Evolutionary conservation across 2,329 filamentous ascomycete genomes (phyloP), one percentile per base, ranked within the genome.

Genomic region (Sarocladiaceae sp.): DNA sequence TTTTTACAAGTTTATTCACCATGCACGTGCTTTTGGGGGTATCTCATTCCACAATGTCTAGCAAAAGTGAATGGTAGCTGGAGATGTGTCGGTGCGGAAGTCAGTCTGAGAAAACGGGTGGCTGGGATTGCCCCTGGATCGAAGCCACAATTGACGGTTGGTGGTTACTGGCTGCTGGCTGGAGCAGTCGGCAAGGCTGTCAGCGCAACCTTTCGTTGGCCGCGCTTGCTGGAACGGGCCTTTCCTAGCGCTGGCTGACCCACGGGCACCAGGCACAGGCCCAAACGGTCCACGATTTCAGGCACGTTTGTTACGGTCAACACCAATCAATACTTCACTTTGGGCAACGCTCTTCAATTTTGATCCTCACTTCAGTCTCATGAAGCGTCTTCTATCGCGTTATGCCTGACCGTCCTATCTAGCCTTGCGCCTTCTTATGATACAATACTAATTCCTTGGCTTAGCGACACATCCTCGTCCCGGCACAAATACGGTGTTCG

Each of bases 61-160:
- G 62, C 67, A 61, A 10, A 55, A 59, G 52, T 64, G 65, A 68
- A 62, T 67, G 57, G 48, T 54, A 22, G 35, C 39, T 56, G 55
- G 66, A 67, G 67, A 62, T 59, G 53, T 50, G 28, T 49, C 53
- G 49, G 56, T 58, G n/a, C 13, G 22, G 15, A 11, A 5, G 22
- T 17, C 11, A 28, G 8, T 17, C n/a, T n/a, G 31, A n/a, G 47
- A 55, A 54, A 54, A 60, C 59, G 58, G 52, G 53, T 40, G 55
- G 46, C 18, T 55, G 47, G 49, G 52, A 28, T 18, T 22, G 22
- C 37, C 37, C 37, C 37, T 42, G 37, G 22, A 42, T 11, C 22
- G n/a, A n/a, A n/a, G n/a, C n/a, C n/a, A n/a, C n/a, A n/a, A n/a
- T n/a, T n/a, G n/a, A n/a, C n/a, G n/a, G n/a, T n/a, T n/a, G n/a